These are phyloP conservation scores for Penicillium sp. DNA, from an alignment of 2,329 filamentous ascomycete genomes.

Conservation along the genomic window DNA sequence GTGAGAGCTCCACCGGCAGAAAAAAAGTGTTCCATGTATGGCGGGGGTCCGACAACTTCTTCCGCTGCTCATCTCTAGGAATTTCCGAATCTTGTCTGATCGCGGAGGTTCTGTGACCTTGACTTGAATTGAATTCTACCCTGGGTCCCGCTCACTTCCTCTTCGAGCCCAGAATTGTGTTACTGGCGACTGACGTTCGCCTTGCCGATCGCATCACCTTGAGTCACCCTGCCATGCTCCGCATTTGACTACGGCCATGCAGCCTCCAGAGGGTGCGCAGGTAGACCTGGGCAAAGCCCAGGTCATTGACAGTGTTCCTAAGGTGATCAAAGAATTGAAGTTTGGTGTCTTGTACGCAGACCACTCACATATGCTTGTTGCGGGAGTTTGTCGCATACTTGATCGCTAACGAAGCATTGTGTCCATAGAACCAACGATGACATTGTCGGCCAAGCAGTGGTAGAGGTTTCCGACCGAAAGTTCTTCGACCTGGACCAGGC, in stretches of 20 bases:
- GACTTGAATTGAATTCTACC: background rate
- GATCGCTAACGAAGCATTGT: slow-evolving; percentile 18
- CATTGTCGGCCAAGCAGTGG: slow-evolving; percentile 90
- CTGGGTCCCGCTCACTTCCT: background rate
- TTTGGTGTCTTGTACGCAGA: slow-evolving; percentile 80
- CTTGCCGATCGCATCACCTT: slow-evolving; percentile 24
- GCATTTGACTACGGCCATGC: slow-evolving; percentile 40
- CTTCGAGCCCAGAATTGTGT: background rate
- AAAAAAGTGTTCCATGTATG: slow-evolving; percentile 28
- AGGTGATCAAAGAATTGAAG: slow-evolving; percentile 88
- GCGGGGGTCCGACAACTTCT: slow-evolving; percentile 11
- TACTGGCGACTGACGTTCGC: slow-evolving; percentile 20
- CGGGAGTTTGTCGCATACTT: slow-evolving; percentile 8
- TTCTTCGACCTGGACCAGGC: slow-evolving; percentile 87
- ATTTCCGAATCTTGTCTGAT: background rate
- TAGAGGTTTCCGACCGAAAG: slow-evolving; percentile 91
- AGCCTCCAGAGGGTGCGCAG: slow-evolving; percentile 45
- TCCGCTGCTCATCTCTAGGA: slow-evolving; percentile 9
- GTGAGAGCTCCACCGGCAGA: slow-evolving; percentile 25
- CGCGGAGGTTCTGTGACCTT: background rate
- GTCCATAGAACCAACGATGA: slow-evolving; percentile 76
- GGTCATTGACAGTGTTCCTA: slow-evolving; percentile 83
- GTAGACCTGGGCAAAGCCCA: slow-evolving; percentile 72
- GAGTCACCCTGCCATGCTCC: slow-evolving; percentile 39
- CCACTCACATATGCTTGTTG: slow-evolving; percentile 15